A percentile compares a stretch with the other conserved stretches of the same genome.
Conservation (phyloP, 345 rosid species). For the Melaleuca alternifolia region DNA sequence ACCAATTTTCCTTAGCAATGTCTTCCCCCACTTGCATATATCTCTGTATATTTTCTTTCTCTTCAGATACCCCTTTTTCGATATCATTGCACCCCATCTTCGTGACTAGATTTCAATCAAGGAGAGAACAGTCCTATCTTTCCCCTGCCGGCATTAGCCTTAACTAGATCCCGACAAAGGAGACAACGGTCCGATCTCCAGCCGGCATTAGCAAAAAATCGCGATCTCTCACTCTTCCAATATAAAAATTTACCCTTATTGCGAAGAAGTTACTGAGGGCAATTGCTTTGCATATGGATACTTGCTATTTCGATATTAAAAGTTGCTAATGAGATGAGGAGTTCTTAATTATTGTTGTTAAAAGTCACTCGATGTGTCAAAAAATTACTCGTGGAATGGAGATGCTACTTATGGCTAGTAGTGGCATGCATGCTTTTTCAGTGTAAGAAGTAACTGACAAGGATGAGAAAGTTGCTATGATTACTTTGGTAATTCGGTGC, state of each 20-base stretch:
- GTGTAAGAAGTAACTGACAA: neutral
- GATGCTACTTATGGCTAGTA: neutral
- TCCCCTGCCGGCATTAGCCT: no score
- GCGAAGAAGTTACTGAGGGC: neutral
- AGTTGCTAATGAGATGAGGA: neutral
- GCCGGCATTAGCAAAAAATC: neutral
- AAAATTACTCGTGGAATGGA: neutral
- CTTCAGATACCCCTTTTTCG: neutral
- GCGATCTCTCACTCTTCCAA: neutral
- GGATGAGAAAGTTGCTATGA: neutral
- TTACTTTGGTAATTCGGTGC: neutral
- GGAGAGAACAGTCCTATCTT: neutral
- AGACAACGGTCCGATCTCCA: no score
- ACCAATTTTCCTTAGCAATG: neutral
- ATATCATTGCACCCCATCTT: neutral
- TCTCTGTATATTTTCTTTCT: neutral
- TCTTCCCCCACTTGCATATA: neutral
- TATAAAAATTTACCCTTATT: neutral
- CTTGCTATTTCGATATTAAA: neutral
- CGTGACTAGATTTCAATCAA: neutral
- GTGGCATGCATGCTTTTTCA: neutral
- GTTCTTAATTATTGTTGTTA: neutral
- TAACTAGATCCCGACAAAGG: no score
- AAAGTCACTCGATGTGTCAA: neutral
- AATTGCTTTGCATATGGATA: neutral